Evolutionary conservation across 495 filamentous ascomycete species (phyloP), one percentile per base, ranked within the genome.

Genomic region (Astrothelium subdiscretum): DNA sequence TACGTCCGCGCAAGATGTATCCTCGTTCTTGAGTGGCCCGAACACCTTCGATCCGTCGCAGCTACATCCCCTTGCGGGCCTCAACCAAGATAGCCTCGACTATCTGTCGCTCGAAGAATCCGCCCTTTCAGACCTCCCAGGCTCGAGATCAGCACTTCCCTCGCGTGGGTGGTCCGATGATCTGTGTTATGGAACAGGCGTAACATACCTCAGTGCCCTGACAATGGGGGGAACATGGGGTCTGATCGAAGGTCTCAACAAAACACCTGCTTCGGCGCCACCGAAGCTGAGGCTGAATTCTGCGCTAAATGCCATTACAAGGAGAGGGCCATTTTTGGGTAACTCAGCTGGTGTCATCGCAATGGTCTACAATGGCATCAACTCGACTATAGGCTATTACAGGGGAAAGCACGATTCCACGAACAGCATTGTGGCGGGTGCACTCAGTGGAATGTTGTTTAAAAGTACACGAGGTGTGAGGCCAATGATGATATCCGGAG

Each of bases 121-220:
- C 27, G 81, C 86, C 12, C 87, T 97, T 51, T 92, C 91, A 40
- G 81, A 92, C 69, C 82, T 95, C n/a, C 90, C 94, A 58, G 92
- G 91, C 69, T 80, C 83, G 43, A 87, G 87, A 62, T 90, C 91
- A 15, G 86, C 89, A 38, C 82, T 98, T 35, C 95, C 95, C 3
- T 96, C 91, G 31, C 87, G 95, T 71, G 94, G 94, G 67, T 98
- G 95, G 85, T 94, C 89, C 58, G 94, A 98, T 72, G 94, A 98
- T 74, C 84, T 98, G 58, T 97, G 94, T 76, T 98, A 98, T 72
- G 95, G 95, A 69, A 91, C 92, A 27, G 94, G 94, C 61, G 85
- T 92, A 38, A 95, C 90, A 66, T 98, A 98, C 74, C 82, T 98
- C 59, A 78, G 85, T 12, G 94, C 86, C 0, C 78, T 98, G 65